A percentile compares a stretch with the other conserved stretches of the same genome.
Conservation (phyloP, 208 protist species). For the Balamuthia mandrillaris region DNA sequence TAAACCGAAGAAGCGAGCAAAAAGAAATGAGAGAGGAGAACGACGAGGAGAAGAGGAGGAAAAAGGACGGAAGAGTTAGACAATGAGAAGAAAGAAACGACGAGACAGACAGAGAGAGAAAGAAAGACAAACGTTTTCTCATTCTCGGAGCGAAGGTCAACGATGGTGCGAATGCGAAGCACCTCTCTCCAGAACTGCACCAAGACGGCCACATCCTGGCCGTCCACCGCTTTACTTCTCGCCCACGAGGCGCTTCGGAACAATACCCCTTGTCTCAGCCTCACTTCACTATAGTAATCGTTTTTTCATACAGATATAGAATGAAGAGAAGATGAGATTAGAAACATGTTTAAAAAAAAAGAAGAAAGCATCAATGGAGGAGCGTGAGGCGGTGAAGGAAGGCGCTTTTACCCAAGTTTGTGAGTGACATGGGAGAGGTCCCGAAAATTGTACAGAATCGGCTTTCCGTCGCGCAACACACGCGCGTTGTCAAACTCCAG, state of each 20-base stretch:
- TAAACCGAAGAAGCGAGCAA: background rate
- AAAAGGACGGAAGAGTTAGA: too few relatives aligned
- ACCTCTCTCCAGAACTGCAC: background rate
- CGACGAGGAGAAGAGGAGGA: background rate
- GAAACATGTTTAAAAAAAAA: background rate
- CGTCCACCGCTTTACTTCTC: background rate
- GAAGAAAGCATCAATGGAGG: background rate
- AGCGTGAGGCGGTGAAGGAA: background rate
- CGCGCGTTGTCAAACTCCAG: background rate
- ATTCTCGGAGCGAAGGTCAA: background rate
- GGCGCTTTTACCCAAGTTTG: background rate
- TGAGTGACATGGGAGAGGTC: background rate
- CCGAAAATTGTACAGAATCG: conserved; percentile 1
- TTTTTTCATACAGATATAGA: background rate
- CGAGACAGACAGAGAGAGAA: background rate
- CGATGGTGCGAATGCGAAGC: background rate
- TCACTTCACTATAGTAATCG: background rate
- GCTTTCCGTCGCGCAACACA: background rate
- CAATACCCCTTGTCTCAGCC: background rate
- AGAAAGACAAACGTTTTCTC: background rate
- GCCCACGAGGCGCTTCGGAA: background rate
- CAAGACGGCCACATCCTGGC: background rate
- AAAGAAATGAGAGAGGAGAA: background rate
- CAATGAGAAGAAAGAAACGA: background rate
- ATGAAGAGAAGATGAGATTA: background rate